Base-by-base conservation (phyloP, 306 rosid species). In the Sicyos edulis region DNA sequence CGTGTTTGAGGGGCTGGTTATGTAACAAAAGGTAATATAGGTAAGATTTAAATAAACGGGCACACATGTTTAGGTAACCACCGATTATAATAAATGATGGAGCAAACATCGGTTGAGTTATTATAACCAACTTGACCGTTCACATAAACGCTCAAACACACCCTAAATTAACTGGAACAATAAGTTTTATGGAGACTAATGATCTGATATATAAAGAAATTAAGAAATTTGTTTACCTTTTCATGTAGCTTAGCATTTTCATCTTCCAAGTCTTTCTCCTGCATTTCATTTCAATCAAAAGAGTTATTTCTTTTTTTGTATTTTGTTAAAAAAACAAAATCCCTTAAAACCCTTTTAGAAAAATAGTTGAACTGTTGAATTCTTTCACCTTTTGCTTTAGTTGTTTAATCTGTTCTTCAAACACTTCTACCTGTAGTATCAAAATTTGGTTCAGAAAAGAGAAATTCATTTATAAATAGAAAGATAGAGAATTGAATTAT, bases 361-460 rank as follows among this genome's bases (percentile, higher is more conserved):
- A 9, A 56, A 15, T 50, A 37, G 70, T 51, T 26, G 71, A 54
- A 17, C 32, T 29, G 34, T 17, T n/a, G 54, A 3, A 52, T 66
- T n/a, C 4, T 10, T 80, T 79, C 85, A 89, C 97, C 91, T 86
- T 89, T 60, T 87, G 88, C 65, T 71, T 87, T 17, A 91, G 81
- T 45, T 76, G 72, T 40, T 80, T 80, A 63, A 91, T 82, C 82
- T 84, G 89, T 47, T 86, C 86, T 58, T 37, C 80, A 85, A 76
- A 89, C 77, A 82, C 83, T 70, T 85, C 89, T 29, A 63, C 50
- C 97, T 91, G 96, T n/a, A 70, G 44, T 16, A 57, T 34, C 10
- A 56, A 73, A 11, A 16, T 34, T 3, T 4, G 60, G 52, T 9
- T 50, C 15, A 22, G 21, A 70, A 9, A 29, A 4, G 47, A 40